These are phyloP conservation scores for Vitellaria paradoxa DNA, from an alignment of 179 eudicot genomes.

Conservation along the genomic window DNA sequence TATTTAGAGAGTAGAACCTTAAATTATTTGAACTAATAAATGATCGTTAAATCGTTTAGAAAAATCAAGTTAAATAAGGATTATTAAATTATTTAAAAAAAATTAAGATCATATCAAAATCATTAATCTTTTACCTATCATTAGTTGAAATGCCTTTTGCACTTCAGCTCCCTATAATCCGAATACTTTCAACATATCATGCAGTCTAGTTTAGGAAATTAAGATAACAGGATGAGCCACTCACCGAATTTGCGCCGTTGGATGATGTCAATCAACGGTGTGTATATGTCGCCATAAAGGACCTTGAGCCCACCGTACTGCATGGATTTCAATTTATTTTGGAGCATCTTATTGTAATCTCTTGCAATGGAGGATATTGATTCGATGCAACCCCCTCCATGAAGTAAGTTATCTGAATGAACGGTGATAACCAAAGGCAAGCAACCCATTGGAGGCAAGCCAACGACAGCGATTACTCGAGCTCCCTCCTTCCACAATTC, in stretches of 20 bases:
- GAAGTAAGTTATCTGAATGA: constrained; percentile 16
- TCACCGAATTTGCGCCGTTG: constrained; percentile 15
- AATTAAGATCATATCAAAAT: too few relatives aligned
- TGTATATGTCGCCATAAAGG: constrained; percentile 13
- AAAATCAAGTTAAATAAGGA: too few relatives aligned
- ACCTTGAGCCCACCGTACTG: constrained; percentile 3
- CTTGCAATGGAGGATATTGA: constrained; percentile 28
- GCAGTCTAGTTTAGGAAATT: too few relatives aligned
- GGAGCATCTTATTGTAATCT: constrained; percentile 37
- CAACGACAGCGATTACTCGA: constrained; percentile 29
- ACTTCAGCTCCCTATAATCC: too few relatives aligned
- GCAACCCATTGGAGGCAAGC: constrained; percentile 53
- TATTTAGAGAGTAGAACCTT: too few relatives aligned
- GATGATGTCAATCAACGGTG: constrained; percentile 16
- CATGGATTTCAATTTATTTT: constrained; percentile 23
- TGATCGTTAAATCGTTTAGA: too few relatives aligned
- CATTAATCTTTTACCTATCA: too few relatives aligned
- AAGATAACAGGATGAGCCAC: too few relatives aligned
- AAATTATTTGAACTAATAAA: too few relatives aligned
- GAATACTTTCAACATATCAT: too few relatives aligned
- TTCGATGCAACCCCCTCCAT: constrained; percentile 34
- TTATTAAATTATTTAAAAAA: too few relatives aligned
- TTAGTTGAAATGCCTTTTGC: too few relatives aligned
- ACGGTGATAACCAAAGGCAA: constrained; percentile 43
- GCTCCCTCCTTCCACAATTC: constrained; percentile 38